Percentiles rank a stretch among this genome's conserved stretches.
Conservation (phyloP, 345 rosid species). For the Bretschneidera sinensis region DNA sequence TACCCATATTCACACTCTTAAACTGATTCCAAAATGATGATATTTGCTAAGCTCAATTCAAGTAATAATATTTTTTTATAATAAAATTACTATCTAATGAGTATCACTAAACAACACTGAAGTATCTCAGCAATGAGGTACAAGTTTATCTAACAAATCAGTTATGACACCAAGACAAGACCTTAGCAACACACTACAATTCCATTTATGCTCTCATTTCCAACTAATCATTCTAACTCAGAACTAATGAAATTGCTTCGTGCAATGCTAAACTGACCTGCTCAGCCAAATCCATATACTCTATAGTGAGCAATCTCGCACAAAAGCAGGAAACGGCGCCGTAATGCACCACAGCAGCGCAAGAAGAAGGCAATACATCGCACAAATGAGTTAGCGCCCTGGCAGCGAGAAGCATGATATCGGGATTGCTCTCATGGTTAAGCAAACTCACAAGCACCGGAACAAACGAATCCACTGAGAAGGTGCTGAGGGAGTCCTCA, state of each 20-base stretch:
- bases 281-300: conserved; percentile 99
- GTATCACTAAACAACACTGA: too few relatives aligned
- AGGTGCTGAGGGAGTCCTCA: conserved; percentile 88
- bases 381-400: conserved; percentile 96
- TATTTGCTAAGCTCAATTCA: too few relatives aligned
- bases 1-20: too few relatives aligned
- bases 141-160: not conserved
- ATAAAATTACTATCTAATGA: too few relatives aligned
- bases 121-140: too few relatives aligned
- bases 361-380: conserved; percentile 95
- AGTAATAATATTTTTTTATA: too few relatives aligned
- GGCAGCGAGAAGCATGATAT: conserved; percentile 97
- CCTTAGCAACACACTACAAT: not conserved
- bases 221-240: not conserved
- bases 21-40: too few relatives aligned
- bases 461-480: conserved; percentile 95
- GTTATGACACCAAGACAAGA: not conserved
- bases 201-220: not conserved
- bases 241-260: not conserved
- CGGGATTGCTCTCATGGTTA: conserved; percentile 93
- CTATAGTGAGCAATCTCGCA: conserved; percentile 91
- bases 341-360: conserved; percentile 97
- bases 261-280: conserved; percentile 50
- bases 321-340: conserved; percentile 90
- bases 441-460: conserved; percentile 92